Evolutionary conservation across 495 filamentous ascomycete species (phyloP), one percentile per base, ranked within the genome.

Genomic region (Amphirosellinia nigrospora): DNA sequence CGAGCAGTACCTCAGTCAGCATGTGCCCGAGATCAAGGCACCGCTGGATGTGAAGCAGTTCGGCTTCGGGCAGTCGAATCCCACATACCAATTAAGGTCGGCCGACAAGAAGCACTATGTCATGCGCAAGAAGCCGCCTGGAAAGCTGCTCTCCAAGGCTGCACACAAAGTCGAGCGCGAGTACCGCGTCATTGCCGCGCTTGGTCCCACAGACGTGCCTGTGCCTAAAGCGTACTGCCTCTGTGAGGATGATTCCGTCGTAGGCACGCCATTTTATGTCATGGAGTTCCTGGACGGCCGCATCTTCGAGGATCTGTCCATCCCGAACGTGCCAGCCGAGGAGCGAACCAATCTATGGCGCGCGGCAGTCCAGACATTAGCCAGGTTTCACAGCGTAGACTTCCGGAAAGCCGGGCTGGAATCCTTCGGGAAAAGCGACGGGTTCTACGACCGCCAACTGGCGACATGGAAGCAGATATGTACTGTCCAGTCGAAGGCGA

Each of bases 131-230:
- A 98, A 98, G 82, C 96, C 96, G 11, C 94, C 95, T 3, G 95
- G 96, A 73, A 88, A 90, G 80, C 90, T 99, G 4, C 86, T 98
- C 32, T 96, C 92, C 64, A 94, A 93, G 80, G 94, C 94, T 0
- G 96, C 96, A 11, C 96, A 99, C 83, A 90, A 93, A 74, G 95
- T 99, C 69, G 96, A 99, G 80, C 92, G 96, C 70, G 96, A 99
- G 79, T 95, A 95, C 82, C 89, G 90, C 76, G 90, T 97, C 74
- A 93, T 99, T 75, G 88, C 92, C 76, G 94, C 95, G 0, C 85
- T 99, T 21, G 87, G 88, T 30, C 76, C 82, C 26, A 95, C 92
- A 21, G 89, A 93, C 78, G 94, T 99, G 34, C 94, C 94, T 0
- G 93, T 96, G 0, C 95, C 96, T 16, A 90, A 88, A 78, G 87